Evolutionary conservation across 441 rosid genomes (phyloP).

Genomic region (Populus trichocarpa): DNA sequence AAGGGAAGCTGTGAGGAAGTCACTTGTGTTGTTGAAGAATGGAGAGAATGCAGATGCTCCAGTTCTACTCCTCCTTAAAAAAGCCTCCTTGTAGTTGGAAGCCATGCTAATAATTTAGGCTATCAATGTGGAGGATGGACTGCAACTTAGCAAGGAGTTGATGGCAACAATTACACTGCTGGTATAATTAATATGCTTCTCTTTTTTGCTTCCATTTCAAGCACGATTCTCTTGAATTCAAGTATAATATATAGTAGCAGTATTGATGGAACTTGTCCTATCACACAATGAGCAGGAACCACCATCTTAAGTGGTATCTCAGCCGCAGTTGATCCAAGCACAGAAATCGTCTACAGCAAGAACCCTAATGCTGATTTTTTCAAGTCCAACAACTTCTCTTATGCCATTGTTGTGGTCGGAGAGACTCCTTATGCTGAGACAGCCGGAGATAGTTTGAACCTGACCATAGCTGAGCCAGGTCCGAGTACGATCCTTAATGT

Average conservation of each 20-base stretch:
- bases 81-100: constrained; percentile 47
- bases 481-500: constrained; percentile 39
- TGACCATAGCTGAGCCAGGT: constrained; percentile 48
- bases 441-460: constrained; percentile 41
- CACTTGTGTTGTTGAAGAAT: constrained; percentile 53
- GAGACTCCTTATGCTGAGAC: constrained; percentile 59
- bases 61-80: constrained; percentile 49
- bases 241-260: background rate
- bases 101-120: constrained; percentile 58
- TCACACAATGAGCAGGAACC: constrained; percentile 35
- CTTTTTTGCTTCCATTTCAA: background rate
- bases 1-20: constrained; percentile 57
- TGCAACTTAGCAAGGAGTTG: constrained; percentile 46
- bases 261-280: background rate
- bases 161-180: constrained; percentile 49
- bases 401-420: constrained; percentile 59
- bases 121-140: constrained; percentile 79
- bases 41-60: constrained; percentile 32
- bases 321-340: constrained; percentile 34
- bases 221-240: background rate
- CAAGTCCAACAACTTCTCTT: constrained; percentile 39
- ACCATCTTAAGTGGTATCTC: constrained; percentile 47
- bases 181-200: constrained; percentile 22
- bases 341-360: constrained; percentile 37
- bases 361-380: constrained; percentile 35